Evolutionary conservation across 176 grass and related monocot genomes (phyloP).

Genomic region (Areca catechu): DNA sequence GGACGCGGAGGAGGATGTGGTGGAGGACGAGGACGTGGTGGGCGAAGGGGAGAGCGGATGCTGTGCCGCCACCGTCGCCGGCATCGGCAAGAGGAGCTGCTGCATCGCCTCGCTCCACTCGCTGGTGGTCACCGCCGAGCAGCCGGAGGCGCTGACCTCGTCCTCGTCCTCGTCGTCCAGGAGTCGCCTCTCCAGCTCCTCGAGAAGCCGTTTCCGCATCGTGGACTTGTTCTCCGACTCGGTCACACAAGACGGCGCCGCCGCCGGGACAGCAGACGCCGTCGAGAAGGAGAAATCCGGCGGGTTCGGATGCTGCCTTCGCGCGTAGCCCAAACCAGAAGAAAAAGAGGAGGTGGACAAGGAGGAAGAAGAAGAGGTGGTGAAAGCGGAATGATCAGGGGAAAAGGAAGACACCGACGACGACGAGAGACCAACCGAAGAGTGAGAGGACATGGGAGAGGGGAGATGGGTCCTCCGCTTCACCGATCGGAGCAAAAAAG

Average conservation of each 20-base stretch:
- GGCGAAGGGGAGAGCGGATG: slow-evolving; percentile 42
- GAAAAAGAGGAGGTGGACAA: slow-evolving; percentile 27
- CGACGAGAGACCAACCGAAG: not conserved
- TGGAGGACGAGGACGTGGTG: slow-evolving; percentile 74
- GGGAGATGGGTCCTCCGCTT: slow-evolving; percentile 42
- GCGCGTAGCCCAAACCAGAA: too few relatives aligned
- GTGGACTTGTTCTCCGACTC: slow-evolving; percentile 15
- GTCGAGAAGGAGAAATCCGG: slow-evolving; percentile 26
- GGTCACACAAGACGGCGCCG: not conserved
- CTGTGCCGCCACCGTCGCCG: slow-evolving; percentile 14
- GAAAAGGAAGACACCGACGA: slow-evolving; percentile 18
- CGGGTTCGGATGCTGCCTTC: not conserved
- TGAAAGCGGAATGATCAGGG: slow-evolving; percentile 7
- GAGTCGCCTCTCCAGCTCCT: slow-evolving; percentile 87
- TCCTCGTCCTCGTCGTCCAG: slow-evolving; percentile 57
- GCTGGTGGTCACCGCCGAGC: slow-evolving; percentile 55
- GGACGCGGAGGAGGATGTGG: slow-evolving; percentile 62
- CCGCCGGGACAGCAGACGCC: slow-evolving; percentile 1
- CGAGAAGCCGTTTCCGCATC: slow-evolving; percentile 31
- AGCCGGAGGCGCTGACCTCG: slow-evolving; percentile 52
- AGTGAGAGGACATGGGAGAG: not conserved
- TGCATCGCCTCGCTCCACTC: slow-evolving; percentile 81
- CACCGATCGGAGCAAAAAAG: slow-evolving; percentile 44
- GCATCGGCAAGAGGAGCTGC: slow-evolving; percentile 28
- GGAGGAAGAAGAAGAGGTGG: slow-evolving; percentile 25